Evolutionary conservation across 331 rosid genomes (phyloP).

Genomic region (Quercus lobata): DNA sequence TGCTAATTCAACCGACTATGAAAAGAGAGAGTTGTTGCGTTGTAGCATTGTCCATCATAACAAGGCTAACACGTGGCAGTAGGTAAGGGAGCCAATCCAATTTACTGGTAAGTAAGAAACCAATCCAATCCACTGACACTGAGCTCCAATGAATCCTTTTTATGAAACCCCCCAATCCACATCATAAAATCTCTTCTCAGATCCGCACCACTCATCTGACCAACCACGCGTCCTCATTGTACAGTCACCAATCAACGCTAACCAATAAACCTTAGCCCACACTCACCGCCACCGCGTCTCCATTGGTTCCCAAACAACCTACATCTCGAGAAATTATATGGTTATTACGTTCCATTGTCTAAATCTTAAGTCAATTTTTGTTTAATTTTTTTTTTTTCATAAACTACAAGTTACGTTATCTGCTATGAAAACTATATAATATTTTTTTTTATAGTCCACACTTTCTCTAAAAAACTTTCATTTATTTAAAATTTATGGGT

Average conservation of each 20-base stretch:
- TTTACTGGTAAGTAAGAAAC: not conserved
- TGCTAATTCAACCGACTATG: no score
- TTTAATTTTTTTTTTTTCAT: no score
- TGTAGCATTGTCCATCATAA: not conserved
- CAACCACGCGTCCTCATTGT: constrained; percentile 49
- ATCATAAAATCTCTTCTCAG: constrained; percentile 31
- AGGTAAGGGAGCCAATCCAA: not conserved
- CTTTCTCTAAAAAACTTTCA: rapidly evolving
- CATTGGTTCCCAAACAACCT: no score
- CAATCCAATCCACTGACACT: no score
- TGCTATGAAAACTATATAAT: no score
- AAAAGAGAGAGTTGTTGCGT: no score
- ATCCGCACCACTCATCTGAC: constrained; percentile 22
- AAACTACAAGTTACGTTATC: no score
- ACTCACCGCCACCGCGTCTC: not conserved
- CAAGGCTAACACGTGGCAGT: not conserved
- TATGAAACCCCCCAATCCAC: not conserved
- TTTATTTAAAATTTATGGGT: no score
- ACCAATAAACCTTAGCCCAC: not conserved
- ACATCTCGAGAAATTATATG: no score
- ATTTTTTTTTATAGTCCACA: rapidly evolving
- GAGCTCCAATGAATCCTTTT: not conserved
- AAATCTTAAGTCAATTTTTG: no score
- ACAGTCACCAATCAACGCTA: not conserved
- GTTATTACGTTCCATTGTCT: no score